Percentiles rank a stretch among this genome's conserved stretches.
Conservation (phyloP, 352 stramenopile species). For the Globisporangium orthogonon region DNA sequence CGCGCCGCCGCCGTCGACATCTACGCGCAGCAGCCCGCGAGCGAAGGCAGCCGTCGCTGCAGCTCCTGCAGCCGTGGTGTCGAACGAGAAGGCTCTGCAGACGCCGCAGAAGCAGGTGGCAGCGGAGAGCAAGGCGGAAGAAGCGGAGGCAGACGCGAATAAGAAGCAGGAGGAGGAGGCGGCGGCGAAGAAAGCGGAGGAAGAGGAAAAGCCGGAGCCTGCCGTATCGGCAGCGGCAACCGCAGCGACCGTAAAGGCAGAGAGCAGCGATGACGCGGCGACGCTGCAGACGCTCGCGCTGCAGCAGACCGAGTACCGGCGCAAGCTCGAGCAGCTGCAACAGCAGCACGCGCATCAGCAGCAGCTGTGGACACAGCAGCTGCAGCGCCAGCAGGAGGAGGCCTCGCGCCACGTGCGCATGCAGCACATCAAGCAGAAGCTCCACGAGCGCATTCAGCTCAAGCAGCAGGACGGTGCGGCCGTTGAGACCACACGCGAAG, state of each 20-base stretch:
- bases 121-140: too few relatives aligned
- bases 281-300: constrained; percentile 23
- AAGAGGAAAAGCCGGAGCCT: neutral
- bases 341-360: constrained; percentile 16
- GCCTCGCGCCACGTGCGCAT: constrained; percentile 17
- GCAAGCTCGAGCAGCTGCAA: constrained; percentile 22
- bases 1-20: too few relatives aligned
- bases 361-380: constrained; percentile 4
- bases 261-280: constrained; percentile 3
- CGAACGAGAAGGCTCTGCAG: too few relatives aligned
- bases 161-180: too few relatives aligned
- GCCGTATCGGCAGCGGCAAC: too few relatives aligned
- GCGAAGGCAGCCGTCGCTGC: too few relatives aligned
- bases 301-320: constrained; percentile 35
- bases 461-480: constrained; percentile 9
- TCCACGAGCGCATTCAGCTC: constrained; percentile 28
- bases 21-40: neutral
- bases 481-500: neutral
- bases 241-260: neutral
- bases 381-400: constrained; percentile 16
- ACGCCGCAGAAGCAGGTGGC: too few relatives aligned
- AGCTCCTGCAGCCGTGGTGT: too few relatives aligned
- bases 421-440: constrained; percentile 36
- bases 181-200: constrained; percentile 1
- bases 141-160: too few relatives aligned